These are phyloP conservation scores for Serendipita vermifera DNA, from an alignment of 768 basidiomycete genomes.

Conservation along the genomic window DNA sequence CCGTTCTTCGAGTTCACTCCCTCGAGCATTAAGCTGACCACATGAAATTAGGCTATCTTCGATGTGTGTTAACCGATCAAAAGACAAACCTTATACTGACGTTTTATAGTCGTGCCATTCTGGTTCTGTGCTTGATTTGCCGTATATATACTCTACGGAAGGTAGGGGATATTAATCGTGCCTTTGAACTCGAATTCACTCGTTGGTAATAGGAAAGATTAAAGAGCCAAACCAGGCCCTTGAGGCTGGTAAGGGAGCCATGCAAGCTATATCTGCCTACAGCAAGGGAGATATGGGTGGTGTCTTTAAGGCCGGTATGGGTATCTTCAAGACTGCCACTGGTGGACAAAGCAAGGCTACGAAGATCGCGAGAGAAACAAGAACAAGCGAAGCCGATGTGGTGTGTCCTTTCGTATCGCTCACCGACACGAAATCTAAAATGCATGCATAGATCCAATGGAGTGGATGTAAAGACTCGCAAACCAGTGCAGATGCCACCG, in stretches of 20 bases:
- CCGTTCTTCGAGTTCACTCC: too few relatives aligned
- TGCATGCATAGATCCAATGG: slow-evolving; percentile 21
- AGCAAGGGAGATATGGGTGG: slow-evolving; percentile 69
- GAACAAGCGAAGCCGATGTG: slow-evolving; percentile 73
- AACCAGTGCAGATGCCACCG: slow-evolving; percentile 31
- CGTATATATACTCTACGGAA: slow-evolving; percentile 64
- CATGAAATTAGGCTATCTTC: slow-evolving; percentile 45
- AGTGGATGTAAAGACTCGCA: slow-evolving; percentile 33
- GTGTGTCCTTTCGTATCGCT: slow-evolving; percentile 32
- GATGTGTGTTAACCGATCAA: slow-evolving; percentile 46
- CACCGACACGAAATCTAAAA: background rate
- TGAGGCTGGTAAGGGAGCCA: slow-evolving; percentile 75
- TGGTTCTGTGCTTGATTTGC: slow-evolving; percentile 39
- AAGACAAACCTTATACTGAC: background rate
- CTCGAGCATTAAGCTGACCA: too few relatives aligned
- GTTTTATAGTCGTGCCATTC: slow-evolving; percentile 64
- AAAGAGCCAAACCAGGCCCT: slow-evolving; percentile 85
- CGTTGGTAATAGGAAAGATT: slow-evolving; percentile 41
- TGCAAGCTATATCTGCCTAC: slow-evolving; percentile 68
- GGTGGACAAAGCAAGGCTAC: slow-evolving; percentile 53
- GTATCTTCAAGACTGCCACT: slow-evolving; percentile 61
- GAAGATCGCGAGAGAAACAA: slow-evolving; percentile 44
- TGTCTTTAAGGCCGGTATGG: slow-evolving; percentile 57
- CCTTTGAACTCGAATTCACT: too few relatives aligned
- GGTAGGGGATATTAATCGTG: slow-evolving; percentile 21